Conservation (phyloP, 805 yeast species). For the Grigorovia jiainica region DNA sequence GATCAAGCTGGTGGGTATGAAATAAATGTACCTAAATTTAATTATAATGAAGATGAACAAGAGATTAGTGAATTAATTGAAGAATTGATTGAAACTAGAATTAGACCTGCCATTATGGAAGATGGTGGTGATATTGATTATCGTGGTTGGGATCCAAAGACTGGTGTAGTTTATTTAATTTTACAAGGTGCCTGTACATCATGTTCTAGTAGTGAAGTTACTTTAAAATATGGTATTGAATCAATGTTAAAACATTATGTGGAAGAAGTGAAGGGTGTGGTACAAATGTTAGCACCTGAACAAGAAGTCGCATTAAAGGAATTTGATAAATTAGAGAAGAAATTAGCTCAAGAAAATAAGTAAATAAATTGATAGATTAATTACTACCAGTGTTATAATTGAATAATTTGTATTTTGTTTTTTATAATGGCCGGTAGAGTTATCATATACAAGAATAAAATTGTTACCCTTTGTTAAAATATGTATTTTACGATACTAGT, state of each 20-base stretch:
- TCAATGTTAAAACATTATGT: constrained; percentile 96
- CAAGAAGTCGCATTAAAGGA: constrained; percentile 66
- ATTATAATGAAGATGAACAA: constrained; percentile 49
- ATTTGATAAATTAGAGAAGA: constrained; percentile 73
- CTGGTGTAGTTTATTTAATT: constrained; percentile 81
- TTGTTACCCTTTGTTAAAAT: no score
- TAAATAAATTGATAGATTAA: not conserved
- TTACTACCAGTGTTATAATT: not conserved
- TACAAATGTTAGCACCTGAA: constrained; percentile 79
- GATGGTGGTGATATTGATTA: constrained; percentile 97
- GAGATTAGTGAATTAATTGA: constrained; percentile 85
- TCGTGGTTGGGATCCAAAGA: constrained; percentile 72
- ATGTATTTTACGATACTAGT: no score
- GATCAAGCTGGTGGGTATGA: constrained; percentile 33
- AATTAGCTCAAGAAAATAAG: constrained; percentile 26
- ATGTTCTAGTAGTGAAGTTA: constrained; percentile 84
- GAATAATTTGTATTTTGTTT: not conserved
- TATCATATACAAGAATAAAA: no score
- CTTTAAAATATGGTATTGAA: constrained; percentile 91
- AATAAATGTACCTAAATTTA: constrained; percentile 23
- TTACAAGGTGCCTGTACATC: constrained; percentile 94
- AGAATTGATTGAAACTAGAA: constrained; percentile 86
- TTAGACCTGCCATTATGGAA: constrained; percentile 95
- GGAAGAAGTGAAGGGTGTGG: constrained; percentile 85
- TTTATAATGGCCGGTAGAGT: no score